Evolutionary conservation across 192 early-diverging fungal genomes (phyloP).

Genomic region (Coemansia interrupta): DNA sequence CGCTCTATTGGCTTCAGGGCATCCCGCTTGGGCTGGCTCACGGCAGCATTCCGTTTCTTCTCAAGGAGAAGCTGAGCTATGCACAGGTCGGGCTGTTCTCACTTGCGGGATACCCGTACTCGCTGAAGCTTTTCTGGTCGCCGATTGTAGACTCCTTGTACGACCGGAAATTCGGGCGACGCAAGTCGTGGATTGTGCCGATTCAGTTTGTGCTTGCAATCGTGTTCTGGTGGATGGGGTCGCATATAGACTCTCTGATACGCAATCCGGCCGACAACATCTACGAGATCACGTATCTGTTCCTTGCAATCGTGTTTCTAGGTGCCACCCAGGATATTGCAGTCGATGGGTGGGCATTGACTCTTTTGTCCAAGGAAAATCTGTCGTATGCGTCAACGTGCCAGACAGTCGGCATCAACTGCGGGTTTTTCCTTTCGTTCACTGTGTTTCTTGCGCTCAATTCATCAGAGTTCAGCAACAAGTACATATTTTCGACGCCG

Average conservation of each 20-base stretch:
- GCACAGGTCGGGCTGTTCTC: conserved; percentile 92
- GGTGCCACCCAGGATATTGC: conserved; percentile 91
- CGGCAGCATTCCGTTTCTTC: conserved; percentile 89
- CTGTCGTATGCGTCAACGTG: conserved; percentile 88
- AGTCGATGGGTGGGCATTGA: conserved; percentile 89
- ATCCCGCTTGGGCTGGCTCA: conserved; percentile 89
- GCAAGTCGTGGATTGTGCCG: conserved; percentile 99
- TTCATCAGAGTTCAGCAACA: conserved; percentile 91
- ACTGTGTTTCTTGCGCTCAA: conserved; percentile 97
- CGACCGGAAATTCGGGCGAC: conserved; percentile 73
- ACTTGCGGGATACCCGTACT: conserved; percentile 93
- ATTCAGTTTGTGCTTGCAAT: conserved; percentile 86
- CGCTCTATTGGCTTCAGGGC: conserved; percentile 83
- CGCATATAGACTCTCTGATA: conserved; percentile 69
- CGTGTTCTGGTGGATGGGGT: conserved; percentile 75
- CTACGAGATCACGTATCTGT: conserved; percentile 66
- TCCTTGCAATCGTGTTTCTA: conserved; percentile 84
- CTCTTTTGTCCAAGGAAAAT: conserved; percentile 85
- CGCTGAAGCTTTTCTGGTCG: conserved; percentile 96
- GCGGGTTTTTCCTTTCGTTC: conserved; percentile 92
- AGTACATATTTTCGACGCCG: conserved; percentile 71
- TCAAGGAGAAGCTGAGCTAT: conserved; percentile 91
- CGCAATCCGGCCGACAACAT: conserved; percentile 52
- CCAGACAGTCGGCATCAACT: conserved; percentile 95
- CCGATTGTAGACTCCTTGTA: conserved; percentile 93